A percentile compares a stretch with the other conserved stretches of the same genome.
Evolutionary conservation across 306 rosid genomes (phyloP).

Genomic region (Canavalia gladiata): DNA sequence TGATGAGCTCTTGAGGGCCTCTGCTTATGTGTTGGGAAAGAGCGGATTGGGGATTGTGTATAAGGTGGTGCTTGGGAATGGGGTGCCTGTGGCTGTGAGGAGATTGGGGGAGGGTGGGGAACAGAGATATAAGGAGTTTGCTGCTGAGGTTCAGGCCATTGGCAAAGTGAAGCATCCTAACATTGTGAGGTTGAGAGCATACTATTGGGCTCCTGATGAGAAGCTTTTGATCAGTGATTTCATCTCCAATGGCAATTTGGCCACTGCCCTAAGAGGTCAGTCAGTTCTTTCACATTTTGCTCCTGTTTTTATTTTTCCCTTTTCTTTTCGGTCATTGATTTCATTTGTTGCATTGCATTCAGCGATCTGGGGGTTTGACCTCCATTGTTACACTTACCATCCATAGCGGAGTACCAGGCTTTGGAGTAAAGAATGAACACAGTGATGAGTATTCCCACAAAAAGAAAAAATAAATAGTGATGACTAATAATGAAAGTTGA

Average conservation of each 20-base stretch:
- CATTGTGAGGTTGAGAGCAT: conserved; percentile 82
- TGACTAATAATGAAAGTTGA: conserved; percentile 20
- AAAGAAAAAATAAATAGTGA: neutral
- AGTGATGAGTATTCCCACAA: conserved; percentile 7
- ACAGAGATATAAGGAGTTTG: conserved; percentile 92
- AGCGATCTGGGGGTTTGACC: conserved; percentile 24
- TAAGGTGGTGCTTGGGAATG: conserved; percentile 94
- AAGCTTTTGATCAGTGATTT: conserved; percentile 97
- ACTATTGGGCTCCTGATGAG: conserved; percentile 97
- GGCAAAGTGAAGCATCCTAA: conserved; percentile 95
- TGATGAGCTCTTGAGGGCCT: conserved; percentile 91
- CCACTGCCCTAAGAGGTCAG: conserved; percentile 80
- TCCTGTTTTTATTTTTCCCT: neutral
- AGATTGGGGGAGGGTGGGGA: conserved; percentile 97
- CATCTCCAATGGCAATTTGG: conserved; percentile 87
- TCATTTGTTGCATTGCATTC: conserved; percentile 17
- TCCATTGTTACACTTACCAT: conserved; percentile 23
- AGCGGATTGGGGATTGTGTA: conserved; percentile 98
- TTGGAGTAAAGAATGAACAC: neutral
- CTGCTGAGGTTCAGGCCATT: conserved; percentile 88
- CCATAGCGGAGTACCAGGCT: conserved; percentile 9
- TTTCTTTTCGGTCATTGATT: conserved; percentile 10
- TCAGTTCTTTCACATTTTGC: conserved; percentile 23
- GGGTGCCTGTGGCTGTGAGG: conserved; percentile 96
- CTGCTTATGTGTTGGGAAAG: conserved; percentile 97